Evolutionary conservation across 306 rosid genomes (phyloP).

Genomic region (Prunus mongolica): DNA sequence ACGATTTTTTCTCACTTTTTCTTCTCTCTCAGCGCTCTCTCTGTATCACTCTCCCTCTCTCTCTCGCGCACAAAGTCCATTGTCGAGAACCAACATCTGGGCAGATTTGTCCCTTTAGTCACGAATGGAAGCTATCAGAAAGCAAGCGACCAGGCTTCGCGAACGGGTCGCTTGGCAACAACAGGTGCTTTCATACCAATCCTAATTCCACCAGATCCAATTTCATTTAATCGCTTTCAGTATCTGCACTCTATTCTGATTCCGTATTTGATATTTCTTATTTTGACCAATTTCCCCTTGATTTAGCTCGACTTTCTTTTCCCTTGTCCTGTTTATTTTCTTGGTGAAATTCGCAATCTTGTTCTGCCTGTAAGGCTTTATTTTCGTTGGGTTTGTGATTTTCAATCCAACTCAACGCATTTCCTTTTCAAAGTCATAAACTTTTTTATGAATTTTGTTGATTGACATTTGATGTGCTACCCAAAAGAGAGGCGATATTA

Average conservation of each 20-base stretch:
- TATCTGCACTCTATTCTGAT: background rate
- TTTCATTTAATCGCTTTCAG: slow-evolving; percentile 16
- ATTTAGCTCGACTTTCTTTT: background rate
- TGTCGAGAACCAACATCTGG: background rate
- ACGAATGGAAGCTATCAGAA: slow-evolving; percentile 90
- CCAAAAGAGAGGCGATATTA: background rate
- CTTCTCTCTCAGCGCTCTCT: no score
- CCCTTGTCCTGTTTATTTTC: no score
- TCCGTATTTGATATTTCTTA: background rate
- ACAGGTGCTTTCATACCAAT: slow-evolving; percentile 50
- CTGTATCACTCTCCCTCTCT: background rate
- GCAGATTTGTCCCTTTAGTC: slow-evolving; percentile 5
- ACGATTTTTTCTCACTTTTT: no score
- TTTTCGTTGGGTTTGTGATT: background rate
- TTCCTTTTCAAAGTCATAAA: background rate
- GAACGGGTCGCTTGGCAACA: slow-evolving; percentile 98
- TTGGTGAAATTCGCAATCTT: background rate
- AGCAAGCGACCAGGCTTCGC: slow-evolving; percentile 91
- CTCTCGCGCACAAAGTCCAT: background rate
- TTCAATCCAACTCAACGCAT: background rate
- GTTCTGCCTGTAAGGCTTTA: background rate
- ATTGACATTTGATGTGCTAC: background rate
- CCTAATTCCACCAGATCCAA: slow-evolving; percentile 31
- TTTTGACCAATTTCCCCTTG: background rate
- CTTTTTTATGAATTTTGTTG: background rate